These are phyloP conservation scores for Paulinella micropora DNA, from an alignment of 78 protist genomes.

Conservation along the genomic window DNA sequence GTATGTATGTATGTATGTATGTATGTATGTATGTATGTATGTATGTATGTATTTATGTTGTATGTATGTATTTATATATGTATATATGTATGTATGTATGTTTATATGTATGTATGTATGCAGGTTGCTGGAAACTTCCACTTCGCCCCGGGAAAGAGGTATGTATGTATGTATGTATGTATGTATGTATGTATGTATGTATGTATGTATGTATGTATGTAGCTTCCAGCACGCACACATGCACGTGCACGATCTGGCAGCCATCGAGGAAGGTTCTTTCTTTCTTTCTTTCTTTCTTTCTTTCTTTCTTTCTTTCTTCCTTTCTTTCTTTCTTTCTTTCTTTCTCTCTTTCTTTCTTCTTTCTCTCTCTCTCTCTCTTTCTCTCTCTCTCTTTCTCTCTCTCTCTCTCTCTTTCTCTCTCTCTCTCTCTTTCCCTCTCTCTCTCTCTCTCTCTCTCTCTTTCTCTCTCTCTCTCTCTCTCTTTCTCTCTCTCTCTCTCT, in stretches of 20 bases:
- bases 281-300: background rate
- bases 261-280: background rate
- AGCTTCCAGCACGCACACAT: no score
- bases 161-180: no score
- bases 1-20: background rate
- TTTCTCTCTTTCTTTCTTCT: background rate
- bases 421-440: background rate
- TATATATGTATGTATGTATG: no score
- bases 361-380: background rate
- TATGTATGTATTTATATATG: no score
- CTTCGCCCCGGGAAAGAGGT: background rate
- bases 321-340: background rate
- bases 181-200: no score
- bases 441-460: background rate
- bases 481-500: constrained; percentile 10
- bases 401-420: background rate
- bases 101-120: no score
- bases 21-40: background rate
- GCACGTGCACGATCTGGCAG: background rate
- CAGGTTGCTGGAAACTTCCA: background rate
- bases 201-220: no score
- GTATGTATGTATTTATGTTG: background rate
- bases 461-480: background rate
- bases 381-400: background rate
- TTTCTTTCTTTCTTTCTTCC: background rate